Evolutionary conservation across 371 early-diverging fungal species (phyloP), one percentile per base, ranked within the genome.

Genomic region (Chytridium lagenaria): DNA sequence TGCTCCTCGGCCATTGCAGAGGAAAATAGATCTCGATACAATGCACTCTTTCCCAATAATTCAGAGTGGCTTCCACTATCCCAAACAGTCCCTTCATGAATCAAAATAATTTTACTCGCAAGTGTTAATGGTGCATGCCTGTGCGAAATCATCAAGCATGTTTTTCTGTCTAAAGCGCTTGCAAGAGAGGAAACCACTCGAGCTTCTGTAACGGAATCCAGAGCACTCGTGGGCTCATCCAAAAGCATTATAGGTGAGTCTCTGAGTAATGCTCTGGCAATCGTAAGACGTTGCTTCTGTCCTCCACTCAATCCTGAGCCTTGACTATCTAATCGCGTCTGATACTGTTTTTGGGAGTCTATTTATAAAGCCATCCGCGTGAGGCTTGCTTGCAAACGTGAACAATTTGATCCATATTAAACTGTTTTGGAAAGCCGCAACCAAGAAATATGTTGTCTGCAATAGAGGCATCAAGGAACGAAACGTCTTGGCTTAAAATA

Each of bases 321-420:
- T 1, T 19, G 26, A 22, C 67, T 63, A 1, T 52, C 26, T 2
- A 78, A 0, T 10, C 2, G 26, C 2, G 95, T 94, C 36, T 93
- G 85, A 73, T 92, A 93, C 19, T 90, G n/a, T 70, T 19, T 66
- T 19, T 2, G 71, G 71, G 15, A 77, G 79, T n/a, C 81, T 77
- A 50, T 50, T 78, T 66, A 93, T 89, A 68, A 92, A 92, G 66
- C 86, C 87, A 77, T 92, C 89, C 49, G 90, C 90, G 72, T 92
- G 89, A 61, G 93, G n/a, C 85, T 19, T 73, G 44, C n/a, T 63
- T 28, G 49, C 78, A 65, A 2, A 59, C 73, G 23, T 26, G 15
- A n/a, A 65, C 28, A 31, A 77, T 37, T 15, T 39, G 33, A 5
- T 65, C 36, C 39, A 50, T 64, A 1, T 7, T 30, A 33, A 28